Conservation (phyloP, 192 early-diverging fungal species). For the Entomortierella beljakovae region DNA sequence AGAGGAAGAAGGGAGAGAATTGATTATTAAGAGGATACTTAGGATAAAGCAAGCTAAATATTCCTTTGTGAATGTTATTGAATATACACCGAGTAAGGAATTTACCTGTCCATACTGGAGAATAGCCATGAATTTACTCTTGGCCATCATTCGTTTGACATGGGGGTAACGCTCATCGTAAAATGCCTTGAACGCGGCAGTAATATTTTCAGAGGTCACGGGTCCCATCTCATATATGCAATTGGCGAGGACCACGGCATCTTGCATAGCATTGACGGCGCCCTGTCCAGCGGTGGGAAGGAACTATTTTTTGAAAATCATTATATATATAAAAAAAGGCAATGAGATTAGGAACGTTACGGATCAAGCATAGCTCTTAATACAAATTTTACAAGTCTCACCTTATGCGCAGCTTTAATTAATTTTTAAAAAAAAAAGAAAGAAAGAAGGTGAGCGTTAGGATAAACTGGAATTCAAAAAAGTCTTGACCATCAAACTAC, state of each 20-base stretch:
- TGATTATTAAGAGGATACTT: neutral
- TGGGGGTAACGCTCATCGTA: constrained; percentile 1
- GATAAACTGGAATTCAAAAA: too few species aligned
- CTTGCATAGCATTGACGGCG: constrained; percentile 13
- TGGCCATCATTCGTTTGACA: neutral
- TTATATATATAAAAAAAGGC: neutral
- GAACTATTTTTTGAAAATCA: neutral
- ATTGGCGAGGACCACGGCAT: constrained; percentile 18
- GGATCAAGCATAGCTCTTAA: too few species aligned
- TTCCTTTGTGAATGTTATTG: neutral
- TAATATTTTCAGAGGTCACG: neutral
- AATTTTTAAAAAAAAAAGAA: too few species aligned
- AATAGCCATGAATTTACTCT: constrained; percentile 13
- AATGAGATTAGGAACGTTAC: neutral
- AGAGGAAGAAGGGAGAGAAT: neutral
- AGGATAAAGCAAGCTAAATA: neutral
- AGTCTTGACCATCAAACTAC: too few species aligned
- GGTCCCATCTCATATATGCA: constrained; percentile 5
- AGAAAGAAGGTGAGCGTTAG: too few species aligned
- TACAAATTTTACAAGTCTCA: too few species aligned
- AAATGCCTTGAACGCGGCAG: constrained; percentile 5
- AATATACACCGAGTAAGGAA: neutral
- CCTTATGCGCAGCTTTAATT: too few species aligned
- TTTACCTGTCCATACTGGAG: constrained; percentile 17
- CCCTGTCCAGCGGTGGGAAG: constrained; percentile 16